Base-by-base conservation (phyloP, 768 basidiomycete genomes). In the Clathrus columnatus region DNA sequence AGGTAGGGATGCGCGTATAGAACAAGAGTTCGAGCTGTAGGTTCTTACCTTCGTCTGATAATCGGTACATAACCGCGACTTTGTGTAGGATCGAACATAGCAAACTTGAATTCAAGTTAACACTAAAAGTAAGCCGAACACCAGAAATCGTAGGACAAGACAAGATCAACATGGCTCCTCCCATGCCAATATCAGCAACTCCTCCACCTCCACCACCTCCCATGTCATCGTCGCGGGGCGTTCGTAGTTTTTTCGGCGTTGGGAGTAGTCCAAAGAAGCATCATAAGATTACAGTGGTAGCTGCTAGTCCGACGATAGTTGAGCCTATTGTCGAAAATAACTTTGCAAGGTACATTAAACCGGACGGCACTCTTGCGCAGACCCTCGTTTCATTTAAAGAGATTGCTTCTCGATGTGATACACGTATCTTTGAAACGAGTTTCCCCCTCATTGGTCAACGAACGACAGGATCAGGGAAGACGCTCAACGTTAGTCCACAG, bases 101-200 rank as follows among this genome's bases (percentile, higher is more conserved):
- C 72, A 96, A 96, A 67, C 82, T 97, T 53, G 92, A 96, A 66
- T 96, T 98, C 70, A 91, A 91, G 2, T 77, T 98, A 21, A 88
- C 85, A 0, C 70, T 98, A 62, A 93, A 92, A 65, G 74, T 97
- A 62, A 83, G 87, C 46, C 82, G 85, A 46, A 91, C 94, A 66
- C 81, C 88, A 27, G 91, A 96, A 61, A 85, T 96, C 61, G 72
- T 82, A 45, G 72, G 85, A 2, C 88, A 92, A 63, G 83, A 85
- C 67, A 87, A 86, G 61, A 77, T 81, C 2, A 72, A 83, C 48
- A 67, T 70, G 16, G 75, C 80, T 20, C 67, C 78, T n/a, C 72
- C 78, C 2, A 69, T 75, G 5, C 72, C 75, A 0, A 65, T 70
- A 2, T 56, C 61, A 4, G 42, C 56, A 7, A 60, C 64, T 57